Percentiles rank a stretch among this genome's conserved stretches.
Evolutionary conservation across 345 rosid species (phyloP).

Genomic region (Anastatica hierochuntica): DNA sequence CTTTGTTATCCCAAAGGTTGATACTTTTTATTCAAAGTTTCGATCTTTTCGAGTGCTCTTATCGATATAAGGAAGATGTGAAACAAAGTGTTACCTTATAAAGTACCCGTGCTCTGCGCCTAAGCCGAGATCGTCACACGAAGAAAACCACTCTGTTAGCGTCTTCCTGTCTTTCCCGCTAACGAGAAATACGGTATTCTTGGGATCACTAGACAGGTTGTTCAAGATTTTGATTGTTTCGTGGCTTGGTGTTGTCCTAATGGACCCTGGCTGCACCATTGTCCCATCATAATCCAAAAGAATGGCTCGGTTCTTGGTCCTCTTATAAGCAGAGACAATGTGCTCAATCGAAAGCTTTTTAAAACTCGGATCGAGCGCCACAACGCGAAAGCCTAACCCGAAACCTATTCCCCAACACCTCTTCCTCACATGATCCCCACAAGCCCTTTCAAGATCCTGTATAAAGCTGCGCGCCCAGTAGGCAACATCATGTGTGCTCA

Average conservation of each 20-base stretch:
- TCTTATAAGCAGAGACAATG: conserved; percentile 78
- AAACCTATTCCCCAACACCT: conserved; percentile 96
- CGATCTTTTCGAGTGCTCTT: background rate
- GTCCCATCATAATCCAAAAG: conserved; percentile 90
- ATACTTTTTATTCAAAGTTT: background rate
- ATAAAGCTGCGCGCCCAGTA: conserved; percentile 93
- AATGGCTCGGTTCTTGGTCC: conserved; percentile 73
- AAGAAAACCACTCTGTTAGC: conserved; percentile 64
- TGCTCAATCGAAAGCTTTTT: conserved; percentile 78
- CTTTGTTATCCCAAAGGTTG: background rate
- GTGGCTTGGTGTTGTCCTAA: conserved; percentile 38
- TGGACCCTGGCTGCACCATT: conserved; percentile 50
- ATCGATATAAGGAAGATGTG: background rate
- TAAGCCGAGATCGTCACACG: conserved; percentile 62
- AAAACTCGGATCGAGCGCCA: conserved; percentile 86
- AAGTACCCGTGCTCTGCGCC: conserved; percentile 91
- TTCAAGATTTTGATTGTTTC: conserved; percentile 58
- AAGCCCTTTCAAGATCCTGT: conserved; percentile 90
- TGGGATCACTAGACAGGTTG: conserved; percentile 59
- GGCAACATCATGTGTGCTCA: conserved; percentile 88
- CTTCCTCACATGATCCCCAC: conserved; percentile 68
- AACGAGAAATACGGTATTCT: conserved; percentile 73
- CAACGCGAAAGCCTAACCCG: conserved; percentile 81
- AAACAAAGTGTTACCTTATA: conserved; percentile 40
- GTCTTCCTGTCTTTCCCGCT: conserved; percentile 74